These are phyloP conservation scores for Lentinula sp. DNA, from an alignment of 768 basidiomycete species.

Conservation along the genomic window DNA sequence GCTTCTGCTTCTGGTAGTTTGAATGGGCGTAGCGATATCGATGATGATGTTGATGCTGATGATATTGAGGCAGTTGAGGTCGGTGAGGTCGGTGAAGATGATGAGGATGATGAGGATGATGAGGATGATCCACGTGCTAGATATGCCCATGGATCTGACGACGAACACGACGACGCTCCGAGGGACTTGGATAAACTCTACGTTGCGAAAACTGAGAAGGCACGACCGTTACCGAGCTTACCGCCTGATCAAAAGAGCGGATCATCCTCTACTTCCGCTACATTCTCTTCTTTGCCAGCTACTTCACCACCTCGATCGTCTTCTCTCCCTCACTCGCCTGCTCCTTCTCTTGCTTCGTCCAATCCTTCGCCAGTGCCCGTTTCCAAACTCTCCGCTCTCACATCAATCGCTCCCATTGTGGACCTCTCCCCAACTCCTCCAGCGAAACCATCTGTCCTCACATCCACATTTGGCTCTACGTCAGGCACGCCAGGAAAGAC, in stretches of 20 bases:
- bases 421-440: neutral
- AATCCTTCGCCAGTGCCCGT: no score
- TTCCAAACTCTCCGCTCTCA: no score
- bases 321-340: neutral
- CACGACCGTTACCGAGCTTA: slow-evolving; percentile 20
- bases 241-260: neutral
- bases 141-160: slow-evolving; percentile 8
- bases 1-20: slow-evolving; percentile 12
- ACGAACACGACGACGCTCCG: slow-evolving; percentile 20
- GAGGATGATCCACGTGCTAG: slow-evolving; percentile 17
- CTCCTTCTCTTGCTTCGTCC: neutral
- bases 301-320: neutral
- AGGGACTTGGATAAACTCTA: neutral
- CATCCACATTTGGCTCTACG: slow-evolving; percentile 8
- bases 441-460: neutral
- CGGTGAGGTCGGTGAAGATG: slow-evolving; percentile 13
- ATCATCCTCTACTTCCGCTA: neutral
- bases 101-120: slow-evolving; percentile 19
- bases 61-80: neutral
- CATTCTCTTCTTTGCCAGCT: neutral
- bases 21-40: neutral
- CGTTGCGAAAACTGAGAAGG: slow-evolving; percentile 4
- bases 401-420: neutral
- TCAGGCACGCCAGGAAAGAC: slow-evolving; percentile 50
- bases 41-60: neutral